Base-by-base conservation (phyloP, 192 early-diverging fungal genomes). In the Martensiomyces pterosporus region DNA sequence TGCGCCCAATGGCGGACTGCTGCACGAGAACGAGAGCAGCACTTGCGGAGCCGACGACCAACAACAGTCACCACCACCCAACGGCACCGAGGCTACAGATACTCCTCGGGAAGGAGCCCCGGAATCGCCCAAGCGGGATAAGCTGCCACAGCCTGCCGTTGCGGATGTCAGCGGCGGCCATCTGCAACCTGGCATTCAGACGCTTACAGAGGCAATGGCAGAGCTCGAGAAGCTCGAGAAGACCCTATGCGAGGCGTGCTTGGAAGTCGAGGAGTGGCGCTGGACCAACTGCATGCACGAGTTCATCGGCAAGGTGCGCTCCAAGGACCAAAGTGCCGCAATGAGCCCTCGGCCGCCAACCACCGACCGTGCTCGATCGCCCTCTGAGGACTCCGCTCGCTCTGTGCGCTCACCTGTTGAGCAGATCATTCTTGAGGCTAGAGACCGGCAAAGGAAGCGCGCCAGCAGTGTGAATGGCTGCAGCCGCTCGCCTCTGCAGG, bases 181-280 rank as follows among this genome's bases (percentile, higher is more conserved):
- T n/a, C n/a, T 32, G 12, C 6, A 32, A 12, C 29, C 29, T 12
- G 29, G 12, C 29, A 32, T 5, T 5, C 5, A 32, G 12, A 32
- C 5, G 12, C 12, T 5, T 12, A 12, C 29, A 32, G 29, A 32
- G 29, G 29, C 29, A 12, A 8, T 5, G 29, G 29, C 5, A 12
- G 12, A 18, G 16, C 22, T 57, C 5, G 38, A 44, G 14, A 32
- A 60, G 19, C 24, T 54, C 12, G 68, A 52, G 49, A 29, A 38
- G 15, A 43, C 38, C 25, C 57, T 72, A 9, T 48, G 52, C 10
- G 46, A 24, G 3, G 53, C 34, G 4, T 72, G 68, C n/a, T 38
- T 64, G 40, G 68, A 72, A 43, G 54, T 72, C 35, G 43, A 60
- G 10, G 68, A 72, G 49, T 72, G 68, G 68, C 52, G 68, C 18